Evolutionary conservation across 306 rosid genomes (phyloP).

Genomic region (Benincasa hispida): DNA sequence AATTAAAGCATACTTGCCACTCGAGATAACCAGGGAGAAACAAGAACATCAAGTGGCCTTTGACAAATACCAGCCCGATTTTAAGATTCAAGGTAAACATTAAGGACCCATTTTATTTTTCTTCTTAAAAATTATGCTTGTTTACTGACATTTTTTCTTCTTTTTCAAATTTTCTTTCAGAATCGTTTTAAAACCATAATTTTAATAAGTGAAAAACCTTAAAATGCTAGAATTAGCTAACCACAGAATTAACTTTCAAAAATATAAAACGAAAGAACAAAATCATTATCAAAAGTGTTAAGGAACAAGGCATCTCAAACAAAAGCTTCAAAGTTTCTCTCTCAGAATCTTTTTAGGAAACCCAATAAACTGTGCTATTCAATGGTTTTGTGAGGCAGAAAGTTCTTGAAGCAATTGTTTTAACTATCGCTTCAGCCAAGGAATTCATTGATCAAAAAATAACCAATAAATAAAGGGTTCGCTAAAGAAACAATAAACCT

Average conservation of each 20-base stretch:
- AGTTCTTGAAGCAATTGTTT: not conserved
- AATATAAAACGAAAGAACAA: not conserved
- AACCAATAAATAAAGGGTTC: not conserved
- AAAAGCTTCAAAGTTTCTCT: not conserved
- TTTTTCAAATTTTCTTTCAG: not conserved
- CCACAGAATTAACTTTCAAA: not conserved
- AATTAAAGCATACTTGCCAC: not conserved
- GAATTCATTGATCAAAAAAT: not conserved
- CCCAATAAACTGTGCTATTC: not conserved
- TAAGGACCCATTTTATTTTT: not conserved
- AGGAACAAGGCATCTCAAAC: not conserved
- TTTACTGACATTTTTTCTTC: not conserved
- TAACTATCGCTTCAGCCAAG: not conserved
- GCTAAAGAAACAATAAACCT: not conserved
- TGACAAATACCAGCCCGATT: not conserved
- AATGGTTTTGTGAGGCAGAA: not conserved
- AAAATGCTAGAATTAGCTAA: not conserved
- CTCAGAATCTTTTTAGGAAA: not conserved
- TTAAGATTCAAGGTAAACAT: not conserved
- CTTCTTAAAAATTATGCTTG: not conserved
- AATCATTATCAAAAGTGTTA: not conserved
- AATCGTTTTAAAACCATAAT: not conserved
- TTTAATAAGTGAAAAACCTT: not conserved
- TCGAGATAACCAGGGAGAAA: not conserved
- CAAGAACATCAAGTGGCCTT: not conserved